Percentiles rank a stretch among this genome's conserved stretches.
These are phyloP conservation scores for Botrytis pseudocinerea DNA, from an alignment of 2,329 filamentous ascomycete genomes.

Conservation along the genomic window DNA sequence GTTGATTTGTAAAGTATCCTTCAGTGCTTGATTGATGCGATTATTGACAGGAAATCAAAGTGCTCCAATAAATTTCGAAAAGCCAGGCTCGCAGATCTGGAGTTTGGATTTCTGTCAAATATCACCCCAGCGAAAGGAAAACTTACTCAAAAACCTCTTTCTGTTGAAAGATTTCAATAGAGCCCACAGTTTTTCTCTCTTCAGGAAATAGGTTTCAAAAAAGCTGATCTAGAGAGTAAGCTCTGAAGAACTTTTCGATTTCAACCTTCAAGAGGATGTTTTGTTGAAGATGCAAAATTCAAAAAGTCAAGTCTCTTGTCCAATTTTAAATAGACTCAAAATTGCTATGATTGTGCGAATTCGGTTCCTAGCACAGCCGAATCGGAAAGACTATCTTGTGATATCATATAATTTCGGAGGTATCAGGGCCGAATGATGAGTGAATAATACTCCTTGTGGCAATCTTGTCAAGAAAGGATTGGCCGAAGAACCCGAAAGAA, in stretches of 20 bases:
- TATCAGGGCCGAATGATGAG: not conserved
- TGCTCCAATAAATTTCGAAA: rapidly evolving
- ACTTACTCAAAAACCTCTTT: not conserved
- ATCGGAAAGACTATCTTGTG: not conserved
- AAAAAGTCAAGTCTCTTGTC: not conserved
- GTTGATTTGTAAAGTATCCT: rapidly evolving
- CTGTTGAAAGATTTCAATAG: rapidly evolving
- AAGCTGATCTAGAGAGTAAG: rapidly evolving
- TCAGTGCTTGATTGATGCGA: too few species aligned
- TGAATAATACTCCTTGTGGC: not conserved
- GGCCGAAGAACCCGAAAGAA: not conserved
- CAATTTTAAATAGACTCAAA: not conserved
- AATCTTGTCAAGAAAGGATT: not conserved
- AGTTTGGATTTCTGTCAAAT: not conserved
- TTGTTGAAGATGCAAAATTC: not conserved
- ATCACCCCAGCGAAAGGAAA: not conserved
- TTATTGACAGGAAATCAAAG: not conserved
- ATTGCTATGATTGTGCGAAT: not conserved
- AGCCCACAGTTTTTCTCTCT: not conserved
- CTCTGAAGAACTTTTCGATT: too few species aligned
- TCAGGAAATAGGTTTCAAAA: too few species aligned
- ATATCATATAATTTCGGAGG: not conserved
- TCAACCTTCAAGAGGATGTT: too few species aligned
- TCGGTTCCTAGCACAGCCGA: not conserved
- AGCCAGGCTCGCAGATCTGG: not conserved